Evolutionary conservation across 2,329 filamentous ascomycete genomes (phyloP), one percentile per base, ranked within the genome.

Genomic region (Fonsecaea erecta): DNA sequence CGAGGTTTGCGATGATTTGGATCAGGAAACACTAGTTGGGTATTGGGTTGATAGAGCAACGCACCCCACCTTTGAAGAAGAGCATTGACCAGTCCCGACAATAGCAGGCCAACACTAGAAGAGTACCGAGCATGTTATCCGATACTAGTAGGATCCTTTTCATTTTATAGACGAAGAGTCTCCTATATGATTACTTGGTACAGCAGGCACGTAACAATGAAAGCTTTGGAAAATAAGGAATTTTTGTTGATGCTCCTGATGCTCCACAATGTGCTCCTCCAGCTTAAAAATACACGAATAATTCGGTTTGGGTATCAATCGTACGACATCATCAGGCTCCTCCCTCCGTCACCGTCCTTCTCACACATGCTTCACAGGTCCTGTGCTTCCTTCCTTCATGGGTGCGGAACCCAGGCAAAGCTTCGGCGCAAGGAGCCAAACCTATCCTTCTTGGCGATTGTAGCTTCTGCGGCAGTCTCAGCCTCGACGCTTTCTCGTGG

Each of bases 331-430:
- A 34, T 24, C 11, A n/a, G 5, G 21, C 16, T n/a, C n/a, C n/a
- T n/a, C n/a, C n/a, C n/a, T n/a, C n/a, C n/a, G n/a, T n/a, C n/a
- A n/a, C n/a, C n/a, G n/a, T n/a, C n/a, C n/a, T n/a, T n/a, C n/a
- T n/a, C 6, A 30, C 1, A 34, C 11, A 26, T 58, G 37, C 7
- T n/a, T 35, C 18, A 9, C 28, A 57, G n/a, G 21, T 11, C n/a
- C 28, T n/a, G 16, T n/a, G 35, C 32, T 26, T 16, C 26, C 58
- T 43, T 52, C 43, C 30, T 30, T 56, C 46, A 68, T 65, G 66
- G 66, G 37, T 68, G 66, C 53, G 66, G 66, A 21, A 64, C 14
- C 66, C 66, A 68, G 26, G 57, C 60, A 55, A 68, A n/a, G 34
- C 60, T 65, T 53, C 56, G 65, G 40, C 66, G 60, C 66, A 57